A percentile compares a stretch with the other conserved stretches of the same genome.
These are phyloP conservation scores for Chlamydomonas urium DNA, from an alignment of 139 green algal species.

Conservation along the genomic window DNA sequence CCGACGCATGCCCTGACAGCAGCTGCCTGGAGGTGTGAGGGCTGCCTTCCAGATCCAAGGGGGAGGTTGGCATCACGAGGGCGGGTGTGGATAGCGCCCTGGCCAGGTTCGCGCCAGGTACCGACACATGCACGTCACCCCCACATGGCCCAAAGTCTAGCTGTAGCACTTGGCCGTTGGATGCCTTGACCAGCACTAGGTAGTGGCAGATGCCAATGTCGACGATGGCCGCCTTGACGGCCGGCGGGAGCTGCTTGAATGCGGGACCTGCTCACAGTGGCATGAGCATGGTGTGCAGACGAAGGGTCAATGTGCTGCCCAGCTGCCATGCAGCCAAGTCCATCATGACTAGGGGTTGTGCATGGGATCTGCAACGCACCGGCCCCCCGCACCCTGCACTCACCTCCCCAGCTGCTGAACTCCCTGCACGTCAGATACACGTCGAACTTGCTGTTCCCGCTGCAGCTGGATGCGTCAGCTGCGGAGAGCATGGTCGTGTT, in stretches of 20 bases:
- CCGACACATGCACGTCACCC: conserved; percentile 30
- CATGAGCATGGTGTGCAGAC: neutral
- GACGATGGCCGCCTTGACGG: conserved; percentile 26
- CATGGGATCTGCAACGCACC: neutral
- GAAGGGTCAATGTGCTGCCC: neutral
- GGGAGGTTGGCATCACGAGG: no score
- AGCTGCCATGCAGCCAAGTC: neutral
- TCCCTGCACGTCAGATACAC: neutral
- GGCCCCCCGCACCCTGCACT: neutral
- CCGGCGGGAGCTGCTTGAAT: conserved; percentile 28
- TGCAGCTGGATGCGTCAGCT: no score
- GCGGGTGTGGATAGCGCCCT: no score
- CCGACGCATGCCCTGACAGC: no score
- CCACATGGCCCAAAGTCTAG: conserved; percentile 53
- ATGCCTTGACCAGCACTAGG: conserved; percentile 41
- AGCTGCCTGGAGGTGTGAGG: no score
- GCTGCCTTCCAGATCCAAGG: no score
- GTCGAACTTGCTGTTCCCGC: no score
- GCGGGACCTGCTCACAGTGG: neutral
- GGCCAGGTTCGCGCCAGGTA: neutral
- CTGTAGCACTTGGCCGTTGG: conserved; percentile 36
- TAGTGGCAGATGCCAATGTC: conserved; percentile 51
- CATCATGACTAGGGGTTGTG: neutral
- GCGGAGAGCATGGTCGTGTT: no score
- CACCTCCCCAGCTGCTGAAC: neutral